phyloP scores from a whole-genome alignment of 2,329 filamentous ascomycete species.

The Penicillium sp. region DNA sequence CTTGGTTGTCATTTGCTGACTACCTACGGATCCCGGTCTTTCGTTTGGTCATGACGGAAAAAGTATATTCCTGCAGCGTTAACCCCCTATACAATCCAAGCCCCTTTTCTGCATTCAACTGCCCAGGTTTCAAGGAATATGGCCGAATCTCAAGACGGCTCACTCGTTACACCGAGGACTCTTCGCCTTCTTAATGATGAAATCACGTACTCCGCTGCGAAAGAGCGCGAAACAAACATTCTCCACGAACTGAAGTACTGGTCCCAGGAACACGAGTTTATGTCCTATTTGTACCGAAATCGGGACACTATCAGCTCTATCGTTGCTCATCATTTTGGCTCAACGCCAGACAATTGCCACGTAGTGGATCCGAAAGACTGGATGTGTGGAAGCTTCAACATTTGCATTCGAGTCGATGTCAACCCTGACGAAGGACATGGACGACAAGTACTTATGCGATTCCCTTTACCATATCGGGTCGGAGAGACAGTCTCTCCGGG shows the following conservation, averaged over 20 bases:
- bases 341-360: slow-evolving; percentile 6
- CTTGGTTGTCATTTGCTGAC: no score
- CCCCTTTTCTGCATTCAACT: no score
- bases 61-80: no score
- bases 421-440: slow-evolving; percentile 3
- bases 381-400: slow-evolving; percentile 20
- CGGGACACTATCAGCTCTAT: slow-evolving; percentile 21
- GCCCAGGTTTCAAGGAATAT: no score
- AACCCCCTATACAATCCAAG: no score
- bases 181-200: no score
- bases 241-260: slow-evolving; percentile 19
- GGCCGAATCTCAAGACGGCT: no score
- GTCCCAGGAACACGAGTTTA: slow-evolving; percentile 18
- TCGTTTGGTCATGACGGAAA: no score
- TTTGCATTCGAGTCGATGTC: slow-evolving; percentile 22
- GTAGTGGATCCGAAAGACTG: slow-evolving; percentile 15
- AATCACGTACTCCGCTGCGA: slow-evolving; percentile 19
- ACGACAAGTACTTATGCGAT: slow-evolving; percentile 20
- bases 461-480: slow-evolving; percentile 24
- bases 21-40: no score
- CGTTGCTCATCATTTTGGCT: slow-evolving; percentile 28
- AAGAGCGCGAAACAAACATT: slow-evolving; percentile 18
- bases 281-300: slow-evolving; percentile 13
- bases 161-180: no score
- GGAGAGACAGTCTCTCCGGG: slow-evolving; percentile 20